Evolutionary conservation across 306 rosid species (phyloP).

Genomic region (Cucurbita ficifolia): DNA sequence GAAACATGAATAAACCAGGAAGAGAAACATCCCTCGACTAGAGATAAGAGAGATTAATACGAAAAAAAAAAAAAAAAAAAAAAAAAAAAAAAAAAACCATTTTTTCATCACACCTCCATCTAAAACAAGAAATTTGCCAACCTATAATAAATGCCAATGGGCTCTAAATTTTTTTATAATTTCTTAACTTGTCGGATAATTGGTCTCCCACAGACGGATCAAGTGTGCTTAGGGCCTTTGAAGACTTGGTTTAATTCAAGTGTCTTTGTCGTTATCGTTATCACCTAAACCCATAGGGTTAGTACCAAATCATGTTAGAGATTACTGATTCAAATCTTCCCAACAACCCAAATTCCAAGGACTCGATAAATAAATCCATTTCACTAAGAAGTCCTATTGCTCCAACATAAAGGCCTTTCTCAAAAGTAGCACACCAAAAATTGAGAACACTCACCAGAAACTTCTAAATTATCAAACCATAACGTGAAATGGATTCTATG

Average conservation of each 20-base stretch:
- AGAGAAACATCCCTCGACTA: neutral
- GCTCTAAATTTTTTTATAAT: neutral
- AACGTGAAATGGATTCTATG: neutral
- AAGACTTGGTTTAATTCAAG: neutral
- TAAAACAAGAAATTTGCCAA: neutral
- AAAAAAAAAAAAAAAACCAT: too few relatives aligned
- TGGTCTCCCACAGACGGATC: neutral
- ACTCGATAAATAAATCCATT: neutral
- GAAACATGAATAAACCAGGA: neutral
- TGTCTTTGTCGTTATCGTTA: neutral
- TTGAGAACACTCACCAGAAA: neutral
- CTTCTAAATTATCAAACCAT: neutral
- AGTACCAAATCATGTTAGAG: neutral
- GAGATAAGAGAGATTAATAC: neutral
- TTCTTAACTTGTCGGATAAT: neutral
- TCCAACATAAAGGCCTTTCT: neutral
- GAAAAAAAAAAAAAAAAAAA: too few relatives aligned
- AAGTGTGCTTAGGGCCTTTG: neutral
- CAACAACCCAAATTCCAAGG: neutral
- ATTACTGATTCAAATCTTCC: neutral
- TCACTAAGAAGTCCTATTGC: neutral
- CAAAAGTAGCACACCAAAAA: neutral
- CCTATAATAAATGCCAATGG: neutral
- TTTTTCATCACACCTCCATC: neutral
- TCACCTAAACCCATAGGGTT: neutral